phyloP scores from a whole-genome alignment of 106 monocot genomes.

The Agapanthus africanus region DNA sequence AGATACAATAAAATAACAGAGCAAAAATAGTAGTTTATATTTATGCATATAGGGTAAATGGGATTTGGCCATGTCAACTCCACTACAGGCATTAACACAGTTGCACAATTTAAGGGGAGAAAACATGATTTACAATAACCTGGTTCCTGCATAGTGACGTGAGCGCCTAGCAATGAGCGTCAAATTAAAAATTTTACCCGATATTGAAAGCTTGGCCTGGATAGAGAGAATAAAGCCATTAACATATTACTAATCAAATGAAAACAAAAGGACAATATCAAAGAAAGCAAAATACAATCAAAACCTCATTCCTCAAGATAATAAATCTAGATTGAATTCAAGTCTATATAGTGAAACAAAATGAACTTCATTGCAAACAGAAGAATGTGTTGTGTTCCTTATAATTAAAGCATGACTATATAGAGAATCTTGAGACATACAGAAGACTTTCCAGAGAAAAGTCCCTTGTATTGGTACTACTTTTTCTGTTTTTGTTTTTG shows the following conservation, averaged over 20 bases:
- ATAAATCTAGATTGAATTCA: neutral
- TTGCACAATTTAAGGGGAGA: too few species aligned
- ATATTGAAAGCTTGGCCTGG: slow-evolving; percentile 72
- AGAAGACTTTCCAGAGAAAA: neutral
- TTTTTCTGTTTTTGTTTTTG: too few species aligned
- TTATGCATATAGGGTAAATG: too few species aligned
- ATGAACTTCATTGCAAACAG: neutral
- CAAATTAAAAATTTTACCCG: slow-evolving; percentile 62
- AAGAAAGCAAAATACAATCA: neutral
- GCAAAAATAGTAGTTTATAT: too few species aligned
- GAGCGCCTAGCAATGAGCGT: slow-evolving; percentile 97
- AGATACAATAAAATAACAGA: too few species aligned
- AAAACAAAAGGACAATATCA: neutral
- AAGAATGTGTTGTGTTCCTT: neutral
- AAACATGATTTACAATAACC: slow-evolving; percentile 31
- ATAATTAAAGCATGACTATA: neutral
- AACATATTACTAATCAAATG: too few species aligned
- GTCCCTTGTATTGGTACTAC: neutral
- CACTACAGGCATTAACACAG: too few species aligned
- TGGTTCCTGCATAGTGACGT: slow-evolving; percentile 93
- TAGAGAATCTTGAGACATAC: neutral
- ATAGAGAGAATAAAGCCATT: too few species aligned
- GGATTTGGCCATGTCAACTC: too few species aligned
- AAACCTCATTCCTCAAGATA: neutral
- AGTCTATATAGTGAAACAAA: neutral